These are phyloP conservation scores for Ambrosia hybrid DNA, from an alignment of 140 eudicot species.

Conservation along the genomic window DNA sequence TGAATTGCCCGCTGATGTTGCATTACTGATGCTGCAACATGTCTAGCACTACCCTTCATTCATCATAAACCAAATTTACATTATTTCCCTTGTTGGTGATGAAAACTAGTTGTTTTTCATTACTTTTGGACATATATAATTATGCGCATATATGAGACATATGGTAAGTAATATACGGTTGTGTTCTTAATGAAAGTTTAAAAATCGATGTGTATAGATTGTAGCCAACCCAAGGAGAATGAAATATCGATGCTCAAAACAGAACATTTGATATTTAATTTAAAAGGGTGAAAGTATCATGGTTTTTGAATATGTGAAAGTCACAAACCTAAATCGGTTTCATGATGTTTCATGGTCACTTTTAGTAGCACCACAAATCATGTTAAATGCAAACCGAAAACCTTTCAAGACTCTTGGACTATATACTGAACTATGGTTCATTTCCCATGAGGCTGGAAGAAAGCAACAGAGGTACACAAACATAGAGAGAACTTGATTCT, in stretches of 20 bases:
- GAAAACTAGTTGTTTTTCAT: background rate
- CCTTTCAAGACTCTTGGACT: no score
- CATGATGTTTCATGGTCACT: no score
- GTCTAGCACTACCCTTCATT: constrained; percentile 82
- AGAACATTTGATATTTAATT: background rate
- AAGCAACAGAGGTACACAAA: background rate
- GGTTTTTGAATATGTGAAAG: no score
- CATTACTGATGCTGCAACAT: constrained; percentile 77
- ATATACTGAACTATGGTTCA: no score
- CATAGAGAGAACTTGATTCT: no score
- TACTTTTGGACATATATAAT: no score
- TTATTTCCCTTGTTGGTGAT: background rate
- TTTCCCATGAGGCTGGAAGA: background rate
- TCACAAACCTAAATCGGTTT: no score
- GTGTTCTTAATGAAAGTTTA: background rate
- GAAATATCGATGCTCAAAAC: background rate
- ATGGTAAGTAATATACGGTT: background rate
- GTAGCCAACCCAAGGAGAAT: background rate
- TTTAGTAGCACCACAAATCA: no score
- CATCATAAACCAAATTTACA: constrained; percentile 19
- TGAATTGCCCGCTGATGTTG: constrained; percentile 74
- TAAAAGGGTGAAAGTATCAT: background rate
- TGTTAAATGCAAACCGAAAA: no score
- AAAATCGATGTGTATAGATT: background rate
- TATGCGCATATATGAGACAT: no score